Evolutionary conservation across 2,329 filamentous ascomycete species (phyloP), one percentile per base, ranked within the genome.

Genomic region (Xenosphaeropsis pyriputrescens): DNA sequence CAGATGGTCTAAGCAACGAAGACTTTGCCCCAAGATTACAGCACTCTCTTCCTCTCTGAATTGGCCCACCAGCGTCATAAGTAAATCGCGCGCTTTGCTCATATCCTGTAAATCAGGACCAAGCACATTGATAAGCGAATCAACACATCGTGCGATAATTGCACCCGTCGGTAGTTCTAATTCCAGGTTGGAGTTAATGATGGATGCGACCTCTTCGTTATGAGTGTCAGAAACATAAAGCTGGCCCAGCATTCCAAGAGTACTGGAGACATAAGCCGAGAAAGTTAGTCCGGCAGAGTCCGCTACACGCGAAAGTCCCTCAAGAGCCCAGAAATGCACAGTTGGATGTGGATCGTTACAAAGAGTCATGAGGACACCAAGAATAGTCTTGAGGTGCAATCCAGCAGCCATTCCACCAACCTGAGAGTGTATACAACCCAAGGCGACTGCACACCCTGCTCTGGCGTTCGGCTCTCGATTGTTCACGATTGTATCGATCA

Each of bases 331-430:
- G 54, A 89, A 94, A 57, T 98, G 91, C 7, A 98, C 91, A 1
- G 84, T 79, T 0, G 91, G 88, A 55, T 98, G 91, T 15, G 89
- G 85, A 52, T 98, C 91, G 48, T 88, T 94, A 56, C 86, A 89
- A 8, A 98, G 69, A 6, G 91, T 96, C 82, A 96, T 93, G n/a
- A 98, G 64, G 30, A 98, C 93, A 14, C 89, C 83, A n/a, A 95
- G 72, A 36, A 98, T 95, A 2, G 86, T 95, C 63, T 96, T 96
- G 36, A 98, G 68, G 55, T 98, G 91, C 50, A 91, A 86, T 3
- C 88, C 86, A 39, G 91, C 91, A 38, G 91, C 91, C 88, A 98
- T 96, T 40, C 91, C 89, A 40, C 91, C 93, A 26, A 98, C 83
- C 56, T 94, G 86, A 14, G 85, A 83, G 59, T 98, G 88, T 37